Conservation (phyloP, 2,329 filamentous ascomycete species). For the Diaporthe sp. region DNA sequence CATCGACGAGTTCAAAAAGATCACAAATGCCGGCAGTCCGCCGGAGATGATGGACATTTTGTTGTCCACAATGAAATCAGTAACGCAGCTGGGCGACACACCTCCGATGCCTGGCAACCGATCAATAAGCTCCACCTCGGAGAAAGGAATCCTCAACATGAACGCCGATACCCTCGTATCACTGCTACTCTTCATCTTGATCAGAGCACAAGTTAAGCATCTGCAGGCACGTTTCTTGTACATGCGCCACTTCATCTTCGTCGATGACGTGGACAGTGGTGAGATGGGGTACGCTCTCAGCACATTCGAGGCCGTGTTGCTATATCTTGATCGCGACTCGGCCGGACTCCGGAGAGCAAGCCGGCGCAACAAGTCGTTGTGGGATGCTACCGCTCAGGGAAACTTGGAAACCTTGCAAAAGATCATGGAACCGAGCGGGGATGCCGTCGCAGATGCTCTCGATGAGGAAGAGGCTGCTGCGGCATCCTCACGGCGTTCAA, state of each 20-base stretch:
- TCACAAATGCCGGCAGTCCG: slow-evolving; percentile 81
- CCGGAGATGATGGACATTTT: slow-evolving; percentile 91
- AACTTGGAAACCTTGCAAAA: slow-evolving; percentile 80
- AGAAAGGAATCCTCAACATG: slow-evolving; percentile 72
- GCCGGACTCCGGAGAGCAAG: slow-evolving; percentile 86
- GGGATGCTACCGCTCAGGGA: slow-evolving; percentile 87
- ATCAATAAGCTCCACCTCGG: slow-evolving; percentile 54
- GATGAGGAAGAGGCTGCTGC: slow-evolving; percentile 56
- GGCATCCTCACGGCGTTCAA: slow-evolving; percentile 55
- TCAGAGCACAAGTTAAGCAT: slow-evolving; percentile 88
- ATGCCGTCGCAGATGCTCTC: slow-evolving; percentile 60
- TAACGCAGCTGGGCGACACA: slow-evolving; percentile 76
- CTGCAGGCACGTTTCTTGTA: slow-evolving; percentile 92
- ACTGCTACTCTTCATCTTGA: slow-evolving; percentile 90
- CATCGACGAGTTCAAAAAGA: slow-evolving; percentile 90
- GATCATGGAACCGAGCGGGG: slow-evolving; percentile 81
- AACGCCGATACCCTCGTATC: slow-evolving; percentile 95
- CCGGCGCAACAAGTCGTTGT: slow-evolving; percentile 85
- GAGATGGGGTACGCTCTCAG: slow-evolving; percentile 97
- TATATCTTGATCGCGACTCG: slow-evolving; percentile 88
- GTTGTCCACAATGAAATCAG: slow-evolving; percentile 84
- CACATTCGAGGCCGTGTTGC: slow-evolving; percentile 93
- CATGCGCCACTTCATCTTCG: slow-evolving; percentile 97
- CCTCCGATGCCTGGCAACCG: slow-evolving; percentile 55
- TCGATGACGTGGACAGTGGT: slow-evolving; percentile 96